These are phyloP conservation scores for Phyllosticta citriasiana DNA, from an alignment of 2,329 filamentous ascomycete species.

Conservation along the genomic window DNA sequence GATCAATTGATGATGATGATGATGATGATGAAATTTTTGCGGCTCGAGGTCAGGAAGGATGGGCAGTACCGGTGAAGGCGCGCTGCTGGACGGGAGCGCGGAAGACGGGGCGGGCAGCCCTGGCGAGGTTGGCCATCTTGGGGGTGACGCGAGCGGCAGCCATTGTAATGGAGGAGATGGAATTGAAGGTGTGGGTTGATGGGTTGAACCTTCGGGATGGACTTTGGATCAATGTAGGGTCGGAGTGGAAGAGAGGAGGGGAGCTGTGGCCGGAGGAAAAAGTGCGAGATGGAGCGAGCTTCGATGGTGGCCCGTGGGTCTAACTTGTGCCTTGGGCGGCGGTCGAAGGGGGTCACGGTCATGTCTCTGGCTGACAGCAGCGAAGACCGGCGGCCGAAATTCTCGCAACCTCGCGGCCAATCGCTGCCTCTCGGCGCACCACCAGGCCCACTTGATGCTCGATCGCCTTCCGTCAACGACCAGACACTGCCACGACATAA, in stretches of 20 bases:
- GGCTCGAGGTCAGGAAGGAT: conserved; percentile 33
- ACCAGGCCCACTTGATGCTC: conserved; percentile 3
- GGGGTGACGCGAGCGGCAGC: conserved; percentile 66
- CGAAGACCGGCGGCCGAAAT: not conserved
- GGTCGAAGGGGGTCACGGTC: conserved; percentile 3
- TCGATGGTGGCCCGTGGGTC: conserved; percentile 9
- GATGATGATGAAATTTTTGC: conserved; percentile 7
- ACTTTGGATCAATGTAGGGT: conserved; percentile 7
- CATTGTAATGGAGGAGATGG: conserved; percentile 55
- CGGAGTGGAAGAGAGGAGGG: conserved; percentile 7
- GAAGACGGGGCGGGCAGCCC: conserved; percentile 67
- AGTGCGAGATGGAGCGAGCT: conserved; percentile 8
- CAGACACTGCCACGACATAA: not conserved
- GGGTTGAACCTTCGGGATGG: conserved; percentile 11
- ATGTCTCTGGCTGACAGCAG: not conserved
- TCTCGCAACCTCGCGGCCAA: not conserved
- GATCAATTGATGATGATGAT: conserved; percentile 6
- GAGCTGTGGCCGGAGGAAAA: conserved; percentile 6
- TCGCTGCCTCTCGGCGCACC: conserved; percentile 3
- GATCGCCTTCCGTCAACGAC: not conserved
- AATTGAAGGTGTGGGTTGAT: conserved; percentile 10
- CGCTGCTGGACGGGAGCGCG: conserved; percentile 62
- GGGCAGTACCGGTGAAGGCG: conserved; percentile 56
- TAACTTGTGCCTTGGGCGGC: conserved; percentile 5
- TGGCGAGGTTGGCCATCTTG: conserved; percentile 67